These are phyloP conservation scores for Lasiosphaeria hispida DNA, from an alignment of 495 filamentous ascomycete species.

Conservation along the genomic window DNA sequence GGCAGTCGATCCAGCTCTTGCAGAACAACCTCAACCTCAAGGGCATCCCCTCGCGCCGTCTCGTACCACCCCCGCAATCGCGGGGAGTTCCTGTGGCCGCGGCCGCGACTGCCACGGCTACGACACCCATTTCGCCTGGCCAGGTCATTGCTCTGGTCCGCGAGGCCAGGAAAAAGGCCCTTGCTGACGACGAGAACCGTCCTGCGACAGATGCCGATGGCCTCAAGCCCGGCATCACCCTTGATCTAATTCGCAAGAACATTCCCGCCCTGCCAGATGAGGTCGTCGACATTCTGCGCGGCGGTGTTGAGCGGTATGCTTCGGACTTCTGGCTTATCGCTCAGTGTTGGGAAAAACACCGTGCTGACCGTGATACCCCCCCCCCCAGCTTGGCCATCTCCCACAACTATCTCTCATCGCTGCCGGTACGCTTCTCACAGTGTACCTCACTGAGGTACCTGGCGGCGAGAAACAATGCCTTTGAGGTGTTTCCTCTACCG, in stretches of 20 bases:
- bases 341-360: neutral
- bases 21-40: neutral
- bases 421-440: constrained; percentile 68
- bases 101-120: neutral
- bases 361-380: neutral
- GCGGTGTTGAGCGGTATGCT: constrained; percentile 73
- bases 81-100: neutral
- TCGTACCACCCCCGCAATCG: constrained; percentile 8
- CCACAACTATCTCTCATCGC: constrained; percentile 68
- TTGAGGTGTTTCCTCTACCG: constrained; percentile 67
- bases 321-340: neutral
- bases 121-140: constrained; percentile 29
- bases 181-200: constrained; percentile 50
- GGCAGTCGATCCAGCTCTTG: neutral
- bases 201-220: constrained; percentile 53
- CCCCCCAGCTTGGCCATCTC: constrained; percentile 64
- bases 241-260: constrained; percentile 71
- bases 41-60: constrained; percentile 2
- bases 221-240: constrained; percentile 64
- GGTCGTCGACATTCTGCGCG: constrained; percentile 74
- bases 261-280: constrained; percentile 71
- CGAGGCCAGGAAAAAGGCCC: constrained; percentile 55
- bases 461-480: constrained; percentile 73
- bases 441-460: constrained; percentile 76
- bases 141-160: constrained; percentile 46